These are phyloP conservation scores for Hypoxylon sp. DNA, from an alignment of 2,329 filamentous ascomycete genomes.

Conservation along the genomic window DNA sequence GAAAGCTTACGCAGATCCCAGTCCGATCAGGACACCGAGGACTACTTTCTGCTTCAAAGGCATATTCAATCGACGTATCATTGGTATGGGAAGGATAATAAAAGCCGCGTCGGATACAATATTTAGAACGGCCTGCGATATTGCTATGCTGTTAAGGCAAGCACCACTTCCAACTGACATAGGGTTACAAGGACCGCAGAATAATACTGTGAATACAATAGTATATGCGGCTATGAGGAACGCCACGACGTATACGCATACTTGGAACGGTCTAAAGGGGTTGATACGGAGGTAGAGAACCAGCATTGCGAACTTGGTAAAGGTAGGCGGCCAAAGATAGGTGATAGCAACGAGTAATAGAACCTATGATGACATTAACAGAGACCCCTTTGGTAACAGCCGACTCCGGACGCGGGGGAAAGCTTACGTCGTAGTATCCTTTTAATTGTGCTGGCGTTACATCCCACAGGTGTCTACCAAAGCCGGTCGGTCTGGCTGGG, in stretches of 20 bases:
- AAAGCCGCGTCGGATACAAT: slow-evolving; percentile 20
- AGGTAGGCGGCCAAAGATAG: slow-evolving; percentile 20
- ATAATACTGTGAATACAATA: slow-evolving; percentile 10
- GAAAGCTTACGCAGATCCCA: slow-evolving; percentile 24
- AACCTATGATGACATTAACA: slow-evolving; percentile 6
- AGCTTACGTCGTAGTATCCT: slow-evolving; percentile 15
- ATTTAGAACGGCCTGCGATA: slow-evolving; percentile 25
- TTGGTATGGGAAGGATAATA: slow-evolving; percentile 21
- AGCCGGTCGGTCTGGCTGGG: slow-evolving; percentile 15
- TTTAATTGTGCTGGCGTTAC: slow-evolving; percentile 14
- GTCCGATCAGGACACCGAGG: slow-evolving; percentile 12
- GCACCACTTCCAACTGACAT: slow-evolving; percentile 14
- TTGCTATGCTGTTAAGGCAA: slow-evolving; percentile 15
- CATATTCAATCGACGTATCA: slow-evolving; percentile 15
- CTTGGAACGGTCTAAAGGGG: slow-evolving; percentile 14
- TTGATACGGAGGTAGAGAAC: slow-evolving; percentile 23
- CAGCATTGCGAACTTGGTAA: slow-evolving; percentile 21
- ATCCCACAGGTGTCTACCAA: slow-evolving; percentile 25
- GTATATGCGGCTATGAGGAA: slow-evolving; percentile 17
- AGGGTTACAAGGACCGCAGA: slow-evolving; percentile 22
- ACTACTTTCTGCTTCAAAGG: slow-evolving; percentile 19
- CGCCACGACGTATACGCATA: slow-evolving; percentile 4
- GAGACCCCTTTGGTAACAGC: neutral
- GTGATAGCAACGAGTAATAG: slow-evolving; percentile 16
- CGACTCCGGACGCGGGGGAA: neutral